Evolutionary conservation across 1,139 yeast genomes (phyloP).

Genomic region (Candida sp.): DNA sequence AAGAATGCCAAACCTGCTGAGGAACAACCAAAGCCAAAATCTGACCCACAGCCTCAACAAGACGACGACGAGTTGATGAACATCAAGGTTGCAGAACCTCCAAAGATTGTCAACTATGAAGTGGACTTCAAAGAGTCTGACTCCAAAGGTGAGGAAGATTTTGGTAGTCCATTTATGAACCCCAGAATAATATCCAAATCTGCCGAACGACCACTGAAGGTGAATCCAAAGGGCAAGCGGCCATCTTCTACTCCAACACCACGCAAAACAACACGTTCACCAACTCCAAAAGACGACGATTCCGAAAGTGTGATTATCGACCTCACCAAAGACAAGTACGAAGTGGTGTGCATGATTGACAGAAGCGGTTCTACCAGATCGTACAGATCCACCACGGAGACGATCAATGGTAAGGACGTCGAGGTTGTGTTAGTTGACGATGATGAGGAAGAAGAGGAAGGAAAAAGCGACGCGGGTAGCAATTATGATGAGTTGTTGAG

Average conservation of each 20-base stretch:
- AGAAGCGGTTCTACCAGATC: conserved; percentile 39
- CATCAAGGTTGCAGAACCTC: conserved; percentile 43
- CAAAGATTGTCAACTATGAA: conserved; percentile 37
- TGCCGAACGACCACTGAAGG: neutral
- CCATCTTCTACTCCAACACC: neutral
- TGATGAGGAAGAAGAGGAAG: conserved; percentile 32
- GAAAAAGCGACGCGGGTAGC: conserved; percentile 26
- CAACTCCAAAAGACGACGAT: conserved; percentile 18
- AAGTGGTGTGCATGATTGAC: conserved; percentile 35
- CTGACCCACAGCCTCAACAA: too few relatives aligned
- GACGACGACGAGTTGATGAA: conserved; percentile 16
- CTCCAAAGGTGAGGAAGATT: conserved; percentile 16
- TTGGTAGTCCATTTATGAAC: conserved; percentile 7
- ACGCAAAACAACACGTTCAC: neutral
- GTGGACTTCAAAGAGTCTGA: conserved; percentile 46
- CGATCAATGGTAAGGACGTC: conserved; percentile 43
- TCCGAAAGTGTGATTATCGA: conserved; percentile 46
- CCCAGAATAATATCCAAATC: conserved; percentile 2
- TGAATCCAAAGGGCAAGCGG: neutral
- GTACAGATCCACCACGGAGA: conserved; percentile 45
- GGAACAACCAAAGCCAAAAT: neutral
- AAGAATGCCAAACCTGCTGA: neutral
- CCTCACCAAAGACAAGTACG: conserved; percentile 45
- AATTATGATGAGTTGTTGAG: conserved; percentile 40
- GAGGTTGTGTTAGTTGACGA: conserved; percentile 53